These are phyloP conservation scores for Trichophyton schoenleinii DNA, from an alignment of 2,329 filamentous ascomycete genomes.

Conservation along the genomic window DNA sequence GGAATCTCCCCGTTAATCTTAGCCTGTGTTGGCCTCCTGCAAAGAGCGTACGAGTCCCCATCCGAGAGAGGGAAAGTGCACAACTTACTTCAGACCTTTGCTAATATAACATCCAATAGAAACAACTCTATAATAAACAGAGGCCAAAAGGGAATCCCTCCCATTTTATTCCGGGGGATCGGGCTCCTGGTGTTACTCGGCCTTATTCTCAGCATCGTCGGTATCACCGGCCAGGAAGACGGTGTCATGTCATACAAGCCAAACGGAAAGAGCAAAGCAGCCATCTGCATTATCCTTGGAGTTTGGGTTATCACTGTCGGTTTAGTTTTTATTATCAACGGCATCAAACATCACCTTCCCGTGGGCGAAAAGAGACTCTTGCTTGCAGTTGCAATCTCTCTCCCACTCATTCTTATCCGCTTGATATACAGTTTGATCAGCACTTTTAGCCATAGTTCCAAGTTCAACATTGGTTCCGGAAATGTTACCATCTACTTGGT, in stretches of 20 bases:
- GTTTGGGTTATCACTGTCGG: not conserved
- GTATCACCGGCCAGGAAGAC: not conserved
- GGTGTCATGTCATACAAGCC: not conserved
- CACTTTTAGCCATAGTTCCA: constrained; percentile 29
- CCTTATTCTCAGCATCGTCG: constrained; percentile 1
- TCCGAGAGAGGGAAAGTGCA: not conserved
- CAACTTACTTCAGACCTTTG: not conserved
- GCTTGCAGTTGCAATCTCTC: constrained; percentile 13
- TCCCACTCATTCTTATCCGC: constrained; percentile 41
- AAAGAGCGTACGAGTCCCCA: constrained; percentile 20
- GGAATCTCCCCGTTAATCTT: constrained; percentile 41
- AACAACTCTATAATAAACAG: not conserved
- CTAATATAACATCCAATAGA: not conserved
- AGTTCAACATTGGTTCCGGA: constrained; percentile 35
- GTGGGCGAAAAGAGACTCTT: constrained; percentile 38
- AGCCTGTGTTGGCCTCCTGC: constrained; percentile 35
- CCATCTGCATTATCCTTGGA: not conserved
- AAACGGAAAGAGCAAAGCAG: not conserved
- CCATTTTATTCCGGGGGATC: not conserved
- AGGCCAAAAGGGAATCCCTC: not conserved
- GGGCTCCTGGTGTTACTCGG: not conserved
- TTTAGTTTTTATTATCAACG: constrained; percentile 21
- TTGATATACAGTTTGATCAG: constrained; percentile 37
- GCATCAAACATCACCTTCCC: constrained; percentile 24
- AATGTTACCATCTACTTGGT: constrained; percentile 32